Conservation (phyloP, 2,329 filamentous ascomycete species). For the Diaporthe sp. region DNA sequence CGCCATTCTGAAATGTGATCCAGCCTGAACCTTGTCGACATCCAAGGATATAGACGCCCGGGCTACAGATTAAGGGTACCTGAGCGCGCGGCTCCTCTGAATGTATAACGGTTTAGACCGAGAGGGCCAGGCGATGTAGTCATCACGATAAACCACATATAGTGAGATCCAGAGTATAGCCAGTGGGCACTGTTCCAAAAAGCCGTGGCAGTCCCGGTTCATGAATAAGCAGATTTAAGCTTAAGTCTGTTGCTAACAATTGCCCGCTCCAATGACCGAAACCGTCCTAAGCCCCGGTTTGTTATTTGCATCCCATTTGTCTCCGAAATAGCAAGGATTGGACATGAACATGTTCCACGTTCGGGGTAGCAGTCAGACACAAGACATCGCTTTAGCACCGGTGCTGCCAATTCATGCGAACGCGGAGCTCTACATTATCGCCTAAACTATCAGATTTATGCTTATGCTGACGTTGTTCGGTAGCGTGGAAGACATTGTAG, state of each 20-base stretch:
- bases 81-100: neutral
- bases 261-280: neutral
- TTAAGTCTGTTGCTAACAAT: neutral
- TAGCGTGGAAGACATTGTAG: neutral
- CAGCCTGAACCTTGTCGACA: neutral
- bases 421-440: neutral
- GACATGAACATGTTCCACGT: neutral
- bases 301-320: neutral
- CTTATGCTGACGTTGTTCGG: neutral
- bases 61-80: neutral
- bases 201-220: neutral
- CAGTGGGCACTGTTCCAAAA: too few species aligned
- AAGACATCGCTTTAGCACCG: neutral
- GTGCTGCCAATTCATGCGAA: neutral
- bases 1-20: too few species aligned
- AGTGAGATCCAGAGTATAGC: neutral
- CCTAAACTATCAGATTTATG: neutral
- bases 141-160: neutral
- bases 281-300: too few species aligned
- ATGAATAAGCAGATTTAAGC: neutral
- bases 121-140: neutral
- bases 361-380: neutral
- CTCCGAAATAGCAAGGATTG: neutral
- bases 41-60: neutral
- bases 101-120: neutral